phyloP scores from a whole-genome alignment of 495 filamentous ascomycete species.

The Aspergillus bertholletiae region DNA sequence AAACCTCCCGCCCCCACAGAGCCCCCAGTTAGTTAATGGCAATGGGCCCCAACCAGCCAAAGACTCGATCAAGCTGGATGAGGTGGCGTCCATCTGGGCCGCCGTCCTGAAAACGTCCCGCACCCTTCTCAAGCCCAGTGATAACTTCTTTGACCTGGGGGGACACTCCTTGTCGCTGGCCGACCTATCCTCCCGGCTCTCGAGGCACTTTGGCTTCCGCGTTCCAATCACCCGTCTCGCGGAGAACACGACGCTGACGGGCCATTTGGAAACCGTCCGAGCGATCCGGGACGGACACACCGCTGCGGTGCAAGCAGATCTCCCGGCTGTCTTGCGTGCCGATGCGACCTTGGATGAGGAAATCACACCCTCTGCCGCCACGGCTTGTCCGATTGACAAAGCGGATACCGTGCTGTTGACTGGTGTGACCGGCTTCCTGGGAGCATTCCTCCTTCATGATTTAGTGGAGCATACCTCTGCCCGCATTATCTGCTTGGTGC shows the following conservation, averaged over 20 bases:
- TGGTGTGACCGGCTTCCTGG: conserved; percentile 59
- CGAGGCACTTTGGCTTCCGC: conserved; percentile 57
- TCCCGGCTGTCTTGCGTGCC: conserved; percentile 55
- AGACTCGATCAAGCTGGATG: conserved; percentile 50
- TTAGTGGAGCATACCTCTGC: conserved; percentile 55
- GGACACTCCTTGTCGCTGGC: conserved; percentile 67
- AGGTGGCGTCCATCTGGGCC: conserved; percentile 60
- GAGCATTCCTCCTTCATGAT: conserved; percentile 51
- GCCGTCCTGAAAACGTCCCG: conserved; percentile 52
- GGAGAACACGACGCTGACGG: conserved; percentile 56
- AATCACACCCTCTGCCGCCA: conserved; percentile 42
- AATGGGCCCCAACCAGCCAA: conserved; percentile 36
- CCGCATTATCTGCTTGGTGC: conserved; percentile 63
- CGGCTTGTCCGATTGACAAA: conserved; percentile 49
- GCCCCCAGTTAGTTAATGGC: conserved; percentile 29
- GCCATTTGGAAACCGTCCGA: conserved; percentile 57
- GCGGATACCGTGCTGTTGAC: conserved; percentile 60
- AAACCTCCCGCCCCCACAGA: conserved; percentile 51
- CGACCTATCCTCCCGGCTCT: conserved; percentile 56
- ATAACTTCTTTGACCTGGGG: conserved; percentile 69
- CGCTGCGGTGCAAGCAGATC: conserved; percentile 61
- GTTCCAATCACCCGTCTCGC: conserved; percentile 60
- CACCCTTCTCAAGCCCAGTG: conserved; percentile 51
- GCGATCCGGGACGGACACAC: conserved; percentile 61
- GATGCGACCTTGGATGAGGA: conserved; percentile 59